Evolutionary conservation across 2,329 filamentous ascomycete genomes (phyloP), one percentile per base, ranked within the genome.

Genomic region (Metarhizium brunneum): DNA sequence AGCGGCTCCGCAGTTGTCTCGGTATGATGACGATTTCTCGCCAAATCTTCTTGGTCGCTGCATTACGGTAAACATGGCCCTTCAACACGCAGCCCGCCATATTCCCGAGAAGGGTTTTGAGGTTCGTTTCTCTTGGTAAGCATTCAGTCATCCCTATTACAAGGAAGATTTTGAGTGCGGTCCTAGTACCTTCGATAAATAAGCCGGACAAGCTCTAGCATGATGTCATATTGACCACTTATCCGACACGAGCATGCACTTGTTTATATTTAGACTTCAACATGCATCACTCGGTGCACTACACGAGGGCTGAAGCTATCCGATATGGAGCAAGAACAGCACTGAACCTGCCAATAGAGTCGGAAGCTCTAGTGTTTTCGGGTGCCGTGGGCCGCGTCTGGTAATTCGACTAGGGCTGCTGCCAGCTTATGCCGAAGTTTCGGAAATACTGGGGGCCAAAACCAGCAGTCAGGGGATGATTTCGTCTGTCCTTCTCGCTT

Each of bases 31-130:
- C 32, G 48, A 40, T 25, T 20, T 36, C 55, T 56, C 51, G 52
- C 55, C 47, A 56, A 54, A 32, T 7, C 30, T 42, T 54, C 7
- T 25, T 56, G 35, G 42, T 52, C 47, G 47, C 30, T 29, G 52
- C 32, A 48, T 42, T 14, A 38, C 25, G 10, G 32, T 43, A 38
- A 13, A 8, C 11, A 30, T 30, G 45, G 13, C 43, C 20, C 13
- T n/a, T n/a, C 2, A 47, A 47, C 20, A 8, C 11, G 20, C 45
- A 40, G 5, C 38, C 38, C 14, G 8, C 10, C 14, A 30, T 30
- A 16, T 48, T 30, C 3, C 7, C 11, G n/a, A 45, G 42, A 10
- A 4, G 1, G 14, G 38, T 11, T 40, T 1, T 16, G 5, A 40
- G 10, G 10, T 6, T 13, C 5, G 14, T 11, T 40, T 7, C 14